Percentiles rank a stretch among this genome's conserved stretches.
These are phyloP conservation scores for Biscogniauxia mediterranea DNA, from an alignment of 2,329 filamentous ascomycete genomes.

Conservation along the genomic window DNA sequence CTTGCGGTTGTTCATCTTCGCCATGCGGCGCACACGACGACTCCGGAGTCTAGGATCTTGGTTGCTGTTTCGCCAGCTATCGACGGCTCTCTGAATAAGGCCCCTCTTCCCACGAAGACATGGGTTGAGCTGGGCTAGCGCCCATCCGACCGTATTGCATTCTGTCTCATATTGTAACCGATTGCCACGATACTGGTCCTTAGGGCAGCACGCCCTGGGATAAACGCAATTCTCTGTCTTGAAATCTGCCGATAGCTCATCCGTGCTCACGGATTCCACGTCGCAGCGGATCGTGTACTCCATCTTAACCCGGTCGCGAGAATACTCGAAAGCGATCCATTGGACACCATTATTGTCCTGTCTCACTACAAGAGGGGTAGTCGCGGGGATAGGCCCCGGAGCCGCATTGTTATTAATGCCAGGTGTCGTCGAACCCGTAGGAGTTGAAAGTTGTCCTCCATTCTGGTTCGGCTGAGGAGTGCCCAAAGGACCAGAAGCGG, in stretches of 20 bases:
- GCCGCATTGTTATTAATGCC: conserved; percentile 86
- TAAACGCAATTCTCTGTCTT: conserved; percentile 99
- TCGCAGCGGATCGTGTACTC: conserved; percentile 98
- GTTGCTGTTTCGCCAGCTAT: conserved; percentile 99
- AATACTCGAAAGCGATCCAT: conserved; percentile 99
- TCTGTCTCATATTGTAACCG: conserved; percentile 95
- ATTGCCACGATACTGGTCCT: conserved; percentile 96
- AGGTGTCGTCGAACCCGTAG: conserved; percentile 41
- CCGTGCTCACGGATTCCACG: conserved; percentile 92
- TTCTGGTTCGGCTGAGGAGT: conserved; percentile 46
- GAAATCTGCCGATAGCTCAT: conserved; percentile 81
- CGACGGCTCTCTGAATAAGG: conserved; percentile 92
- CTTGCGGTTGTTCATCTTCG: conserved; percentile 90
- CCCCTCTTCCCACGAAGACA: conserved; percentile 90
- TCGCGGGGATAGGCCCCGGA: conserved; percentile 93
- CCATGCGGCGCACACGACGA: conserved; percentile 88
- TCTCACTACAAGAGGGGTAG: conserved; percentile 87
- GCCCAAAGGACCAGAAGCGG: conserved; percentile 48
- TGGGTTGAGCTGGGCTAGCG: conserved; percentile 87
- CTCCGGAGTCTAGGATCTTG: conserved; percentile 90
- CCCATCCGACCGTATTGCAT: conserved; percentile 99
- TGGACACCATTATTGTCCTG: conserved; percentile 97
- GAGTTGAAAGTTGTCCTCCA: conserved; percentile 43
- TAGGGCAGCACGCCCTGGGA: conserved; percentile 87
- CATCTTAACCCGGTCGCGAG: conserved; percentile 96